phyloP scores from a whole-genome alignment of 805 yeast genomes.

The Saccharomycopsis sp. region DNA sequence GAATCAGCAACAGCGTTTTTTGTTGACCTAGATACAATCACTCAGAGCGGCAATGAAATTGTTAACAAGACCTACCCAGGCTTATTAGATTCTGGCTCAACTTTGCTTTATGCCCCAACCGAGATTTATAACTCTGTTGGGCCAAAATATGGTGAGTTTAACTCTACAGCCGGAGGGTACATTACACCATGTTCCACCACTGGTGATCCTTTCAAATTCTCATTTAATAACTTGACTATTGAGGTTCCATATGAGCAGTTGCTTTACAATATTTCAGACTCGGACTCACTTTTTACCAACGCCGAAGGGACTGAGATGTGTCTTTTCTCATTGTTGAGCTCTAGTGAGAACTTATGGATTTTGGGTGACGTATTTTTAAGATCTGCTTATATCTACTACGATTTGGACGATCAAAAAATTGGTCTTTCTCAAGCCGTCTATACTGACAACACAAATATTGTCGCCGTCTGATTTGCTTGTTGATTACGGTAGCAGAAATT shows the following conservation, averaged over 20 bases:
- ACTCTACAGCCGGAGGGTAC: slow-evolving; percentile 25
- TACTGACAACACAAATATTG: slow-evolving; percentile 32
- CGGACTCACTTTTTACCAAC: slow-evolving; percentile 40
- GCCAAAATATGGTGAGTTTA: slow-evolving; percentile 29
- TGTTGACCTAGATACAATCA: slow-evolving; percentile 28
- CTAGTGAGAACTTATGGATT: slow-evolving; percentile 34
- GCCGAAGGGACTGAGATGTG: slow-evolving; percentile 34
- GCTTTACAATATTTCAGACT: slow-evolving; percentile 25
- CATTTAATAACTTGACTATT: slow-evolving; percentile 29
- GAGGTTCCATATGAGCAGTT: slow-evolving; percentile 17
- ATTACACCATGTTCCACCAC: slow-evolving; percentile 22
- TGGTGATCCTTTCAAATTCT: slow-evolving; percentile 43
- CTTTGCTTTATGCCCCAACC: slow-evolving; percentile 38
- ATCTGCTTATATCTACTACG: slow-evolving; percentile 48
- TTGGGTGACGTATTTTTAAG: slow-evolving; percentile 51
- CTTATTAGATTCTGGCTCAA: slow-evolving; percentile 37
- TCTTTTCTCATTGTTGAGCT: slow-evolving; percentile 36
- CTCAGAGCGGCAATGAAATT: slow-evolving; percentile 5
- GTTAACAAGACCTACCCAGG: slow-evolving; percentile 30
- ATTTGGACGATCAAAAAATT: slow-evolving; percentile 38
- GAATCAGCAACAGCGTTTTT: slow-evolving; percentile 36
- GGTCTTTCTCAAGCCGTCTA: slow-evolving; percentile 42
- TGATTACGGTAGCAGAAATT: background rate
- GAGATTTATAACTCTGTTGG: slow-evolving; percentile 26
- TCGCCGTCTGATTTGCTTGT: slow-evolving; percentile 31